Evolutionary conservation across 768 basidiomycete genomes (phyloP).

Genomic region (Saitozyma podzolica): DNA sequence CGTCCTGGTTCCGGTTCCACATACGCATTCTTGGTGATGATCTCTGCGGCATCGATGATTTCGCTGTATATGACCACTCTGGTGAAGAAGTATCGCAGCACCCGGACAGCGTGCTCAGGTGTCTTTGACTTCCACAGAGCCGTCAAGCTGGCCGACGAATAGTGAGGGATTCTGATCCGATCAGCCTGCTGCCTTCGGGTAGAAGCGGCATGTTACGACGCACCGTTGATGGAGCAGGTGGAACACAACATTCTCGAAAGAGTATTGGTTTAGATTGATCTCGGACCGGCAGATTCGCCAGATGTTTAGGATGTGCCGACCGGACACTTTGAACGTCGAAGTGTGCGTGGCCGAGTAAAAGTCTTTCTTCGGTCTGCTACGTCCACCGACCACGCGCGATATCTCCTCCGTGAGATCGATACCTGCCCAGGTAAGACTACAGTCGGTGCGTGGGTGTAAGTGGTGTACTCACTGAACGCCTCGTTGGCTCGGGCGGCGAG

Average conservation of each 20-base stretch:
- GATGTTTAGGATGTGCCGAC: slow-evolving; percentile 86
- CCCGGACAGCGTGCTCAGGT: slow-evolving; percentile 60
- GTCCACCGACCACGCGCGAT: slow-evolving; percentile 65
- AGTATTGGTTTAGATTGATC: slow-evolving; percentile 71
- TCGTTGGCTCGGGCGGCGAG: slow-evolving; percentile 64
- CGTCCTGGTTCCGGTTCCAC: slow-evolving; percentile 33
- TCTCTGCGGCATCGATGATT: slow-evolving; percentile 75
- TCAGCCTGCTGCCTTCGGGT: slow-evolving; percentile 6
- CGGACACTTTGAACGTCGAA: slow-evolving; percentile 78
- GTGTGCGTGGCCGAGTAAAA: slow-evolving; percentile 72
- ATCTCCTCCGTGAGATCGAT: slow-evolving; percentile 71
- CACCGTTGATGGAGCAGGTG: slow-evolving; percentile 76
- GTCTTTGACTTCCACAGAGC: slow-evolving; percentile 66
- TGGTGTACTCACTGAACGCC: slow-evolving; percentile 41
- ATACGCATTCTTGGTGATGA: slow-evolving; percentile 87
- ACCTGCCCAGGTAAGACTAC: slow-evolving; percentile 56
- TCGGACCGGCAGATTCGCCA: slow-evolving; percentile 92
- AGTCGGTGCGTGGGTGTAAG: background rate
- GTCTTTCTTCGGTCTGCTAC: slow-evolving; percentile 42
- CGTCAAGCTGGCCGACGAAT: slow-evolving; percentile 64
- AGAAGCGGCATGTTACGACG: slow-evolving; percentile 18
- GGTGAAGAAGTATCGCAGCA: slow-evolving; percentile 66
- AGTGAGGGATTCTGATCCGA: slow-evolving; percentile 68
- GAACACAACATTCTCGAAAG: slow-evolving; percentile 86
- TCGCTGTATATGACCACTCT: slow-evolving; percentile 72